Evolutionary conservation across 306 rosid species (phyloP).

Genomic region (Coriaria nepalensis): DNA sequence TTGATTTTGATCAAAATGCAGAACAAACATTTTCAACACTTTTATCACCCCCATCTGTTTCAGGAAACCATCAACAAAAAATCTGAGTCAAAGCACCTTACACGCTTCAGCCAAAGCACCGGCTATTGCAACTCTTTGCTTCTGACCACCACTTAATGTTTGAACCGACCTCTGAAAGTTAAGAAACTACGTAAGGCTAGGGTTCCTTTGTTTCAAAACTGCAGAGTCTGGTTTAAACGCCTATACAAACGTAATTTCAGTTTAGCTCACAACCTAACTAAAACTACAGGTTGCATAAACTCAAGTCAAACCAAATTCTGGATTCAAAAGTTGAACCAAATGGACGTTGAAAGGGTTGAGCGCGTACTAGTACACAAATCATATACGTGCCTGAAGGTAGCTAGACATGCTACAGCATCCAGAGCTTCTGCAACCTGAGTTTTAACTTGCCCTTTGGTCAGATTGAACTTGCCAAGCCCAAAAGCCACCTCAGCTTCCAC

Average conservation of each 20-base stretch:
- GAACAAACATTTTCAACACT: too few species aligned
- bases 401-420: slow-evolving; percentile 51
- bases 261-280: too few species aligned
- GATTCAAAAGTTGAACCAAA: too few species aligned
- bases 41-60: slow-evolving; percentile 57
- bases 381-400: slow-evolving; percentile 50
- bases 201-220: too few species aligned
- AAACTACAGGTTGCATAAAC: too few species aligned
- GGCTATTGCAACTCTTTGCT: slow-evolving; percentile 84
- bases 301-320: too few species aligned
- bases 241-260: too few species aligned
- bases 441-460: slow-evolving; percentile 50
- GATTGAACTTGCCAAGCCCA: slow-evolving; percentile 68
- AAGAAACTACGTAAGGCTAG: neutral
- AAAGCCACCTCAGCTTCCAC: slow-evolving; percentile 83
- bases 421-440: slow-evolving; percentile 53
- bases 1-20: too few species aligned
- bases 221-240: too few species aligned
- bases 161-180: slow-evolving; percentile 67
- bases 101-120: slow-evolving; percentile 90
- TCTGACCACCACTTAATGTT: slow-evolving; percentile 86
- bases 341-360: slow-evolving; percentile 1
- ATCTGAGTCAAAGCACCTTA: slow-evolving; percentile 34
- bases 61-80: slow-evolving; percentile 5
- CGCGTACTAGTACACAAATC: neutral